A percentile compares a stretch with the other conserved stretches of the same genome.
Conservation (phyloP, 495 filamentous ascomycete species). For the Xylaria grammica region DNA sequence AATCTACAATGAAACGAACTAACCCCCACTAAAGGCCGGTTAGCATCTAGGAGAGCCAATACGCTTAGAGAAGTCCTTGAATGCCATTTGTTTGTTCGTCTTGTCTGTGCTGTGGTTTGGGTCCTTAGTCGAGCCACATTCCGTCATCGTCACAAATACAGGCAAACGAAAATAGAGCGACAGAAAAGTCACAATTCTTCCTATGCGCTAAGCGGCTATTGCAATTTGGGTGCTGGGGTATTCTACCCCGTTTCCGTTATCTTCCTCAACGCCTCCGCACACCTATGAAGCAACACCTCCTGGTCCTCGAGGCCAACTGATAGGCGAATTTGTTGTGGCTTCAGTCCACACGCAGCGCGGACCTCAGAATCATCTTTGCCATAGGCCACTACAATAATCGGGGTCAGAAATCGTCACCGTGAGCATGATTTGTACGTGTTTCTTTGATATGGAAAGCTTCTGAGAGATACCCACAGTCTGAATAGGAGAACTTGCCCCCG, state of each 20-base stretch:
- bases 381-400: constrained; percentile 25
- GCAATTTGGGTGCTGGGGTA: background rate
- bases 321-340: constrained; percentile 43
- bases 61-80: no score
- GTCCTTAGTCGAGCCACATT: no score
- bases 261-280: constrained; percentile 37
- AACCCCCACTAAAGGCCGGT: no score
- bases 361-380: constrained; percentile 30
- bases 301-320: constrained; percentile 48
- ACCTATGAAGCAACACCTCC: constrained; percentile 40
- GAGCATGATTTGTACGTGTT: background rate
- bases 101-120: no score
- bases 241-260: constrained; percentile 5
- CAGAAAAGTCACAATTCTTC: background rate
- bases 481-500: background rate
- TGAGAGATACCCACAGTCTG: background rate
- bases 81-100: no score
- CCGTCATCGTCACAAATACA: no score
- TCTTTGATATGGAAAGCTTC: background rate
- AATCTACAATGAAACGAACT: no score
- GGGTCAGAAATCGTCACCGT: background rate
- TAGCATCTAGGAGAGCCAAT: no score
- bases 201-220: background rate
- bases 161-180: no score
- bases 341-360: constrained; percentile 37